These are phyloP conservation scores for Boeremia lycopersici DNA, from an alignment of 2,329 filamentous ascomycete species.

Conservation along the genomic window DNA sequence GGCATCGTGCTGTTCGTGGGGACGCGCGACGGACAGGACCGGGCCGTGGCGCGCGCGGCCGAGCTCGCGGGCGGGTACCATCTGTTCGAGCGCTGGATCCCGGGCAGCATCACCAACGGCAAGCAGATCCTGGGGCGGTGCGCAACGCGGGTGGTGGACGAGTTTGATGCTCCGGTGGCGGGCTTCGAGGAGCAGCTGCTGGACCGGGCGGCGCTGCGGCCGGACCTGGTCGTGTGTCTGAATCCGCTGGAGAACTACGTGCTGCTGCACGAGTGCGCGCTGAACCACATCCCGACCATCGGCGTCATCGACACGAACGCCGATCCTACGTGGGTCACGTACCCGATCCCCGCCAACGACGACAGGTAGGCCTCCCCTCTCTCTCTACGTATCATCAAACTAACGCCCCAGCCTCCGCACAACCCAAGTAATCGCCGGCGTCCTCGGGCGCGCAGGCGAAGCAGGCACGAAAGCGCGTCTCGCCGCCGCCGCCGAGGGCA, in stretches of 20 bases:
- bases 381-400: background rate
- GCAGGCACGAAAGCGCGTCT: slow-evolving; percentile 73
- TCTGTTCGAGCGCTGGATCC: slow-evolving; percentile 90
- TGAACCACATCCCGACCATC: slow-evolving; percentile 89
- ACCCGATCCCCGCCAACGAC: slow-evolving; percentile 95
- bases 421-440: slow-evolving; percentile 80
- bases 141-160: slow-evolving; percentile 76
- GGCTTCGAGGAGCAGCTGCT: slow-evolving; percentile 71
- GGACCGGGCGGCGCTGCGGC: slow-evolving; percentile 71
- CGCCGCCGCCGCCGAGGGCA: slow-evolving; percentile 64
- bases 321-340: slow-evolving; percentile 92
- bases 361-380: slow-evolving; percentile 68
- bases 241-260: slow-evolving; percentile 94
- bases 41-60: slow-evolving; percentile 80
- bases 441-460: slow-evolving; percentile 83
- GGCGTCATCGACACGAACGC: slow-evolving; percentile 93
- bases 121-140: slow-evolving; percentile 81
- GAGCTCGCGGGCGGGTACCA: slow-evolving; percentile 80
- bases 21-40: slow-evolving; percentile 80
- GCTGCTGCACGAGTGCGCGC: slow-evolving; percentile 85
- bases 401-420: slow-evolving; percentile 70
- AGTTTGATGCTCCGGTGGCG: slow-evolving; percentile 66
- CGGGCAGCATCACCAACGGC: slow-evolving; percentile 90
- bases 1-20: slow-evolving; percentile 91
- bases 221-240: slow-evolving; percentile 89